Conservation (phyloP, 2,329 filamentous ascomycete species). For the Cercospora sojina region DNA sequence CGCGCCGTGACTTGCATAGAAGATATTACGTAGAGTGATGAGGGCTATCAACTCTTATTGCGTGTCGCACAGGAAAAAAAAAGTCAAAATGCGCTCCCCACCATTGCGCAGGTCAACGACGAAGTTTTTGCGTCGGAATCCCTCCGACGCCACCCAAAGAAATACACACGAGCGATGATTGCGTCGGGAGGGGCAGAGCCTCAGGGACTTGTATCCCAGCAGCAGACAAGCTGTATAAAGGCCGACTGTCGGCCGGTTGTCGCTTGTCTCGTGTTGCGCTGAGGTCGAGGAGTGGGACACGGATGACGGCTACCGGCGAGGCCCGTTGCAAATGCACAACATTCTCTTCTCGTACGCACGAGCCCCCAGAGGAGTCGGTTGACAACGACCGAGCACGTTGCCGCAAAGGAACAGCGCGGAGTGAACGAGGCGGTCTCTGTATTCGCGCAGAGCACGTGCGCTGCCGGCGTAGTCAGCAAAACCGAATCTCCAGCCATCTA, state of each 20-base stretch:
- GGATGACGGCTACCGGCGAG: background rate
- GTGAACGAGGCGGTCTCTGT: background rate
- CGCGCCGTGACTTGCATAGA: slow-evolving; percentile 3
- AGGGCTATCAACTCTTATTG: background rate
- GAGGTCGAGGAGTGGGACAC: background rate
- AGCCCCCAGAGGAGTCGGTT: background rate
- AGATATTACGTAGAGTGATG: background rate
- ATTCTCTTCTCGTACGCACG: background rate
- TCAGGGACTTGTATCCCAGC: slow-evolving; percentile 2
- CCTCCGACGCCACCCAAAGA: slow-evolving; percentile 1
- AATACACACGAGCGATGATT: background rate
- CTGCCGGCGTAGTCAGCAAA: background rate
- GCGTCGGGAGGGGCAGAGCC: slow-evolving; percentile 3
- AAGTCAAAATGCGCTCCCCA: slow-evolving; percentile 11
- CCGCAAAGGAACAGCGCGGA: background rate
- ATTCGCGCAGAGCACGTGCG: background rate
- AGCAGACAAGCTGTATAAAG: background rate
- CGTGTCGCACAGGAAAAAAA: slow-evolving; percentile 7
- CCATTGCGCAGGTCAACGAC: slow-evolving; percentile 5
- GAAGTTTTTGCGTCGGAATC: slow-evolving; percentile 3
- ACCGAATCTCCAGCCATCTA: background rate
- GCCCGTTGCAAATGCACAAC: background rate
- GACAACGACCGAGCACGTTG: background rate
- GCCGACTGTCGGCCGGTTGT: background rate
- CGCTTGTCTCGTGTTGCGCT: background rate